Evolutionary conservation across 768 basidiomycete species (phyloP).

Genomic region (Lyophyllum atratum): DNA sequence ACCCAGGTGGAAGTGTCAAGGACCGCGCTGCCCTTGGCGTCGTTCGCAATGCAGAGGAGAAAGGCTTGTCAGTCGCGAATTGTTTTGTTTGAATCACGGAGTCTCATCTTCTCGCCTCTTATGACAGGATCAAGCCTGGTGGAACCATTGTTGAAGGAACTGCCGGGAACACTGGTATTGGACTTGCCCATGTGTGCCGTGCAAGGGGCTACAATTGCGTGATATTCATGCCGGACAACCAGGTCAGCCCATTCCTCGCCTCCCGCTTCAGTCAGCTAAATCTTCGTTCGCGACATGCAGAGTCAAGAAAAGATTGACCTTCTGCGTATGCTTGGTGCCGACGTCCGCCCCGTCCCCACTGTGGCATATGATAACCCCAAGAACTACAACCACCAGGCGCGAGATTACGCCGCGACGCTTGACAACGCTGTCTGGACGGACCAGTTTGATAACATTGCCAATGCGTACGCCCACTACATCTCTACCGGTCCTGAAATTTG

Average conservation of each 20-base stretch:
- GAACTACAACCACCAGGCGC: conserved; percentile 99
- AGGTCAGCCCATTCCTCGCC: conserved; percentile 44
- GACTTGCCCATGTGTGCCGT: conserved; percentile 92
- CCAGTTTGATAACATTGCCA: conserved; percentile 97
- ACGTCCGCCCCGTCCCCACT: conserved; percentile 94
- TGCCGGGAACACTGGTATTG: conserved; percentile 97
- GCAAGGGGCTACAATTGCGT: conserved; percentile 95
- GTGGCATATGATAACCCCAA: conserved; percentile 93
- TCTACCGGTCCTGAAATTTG: conserved; percentile 98
- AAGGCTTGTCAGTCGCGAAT: conserved; percentile 61
- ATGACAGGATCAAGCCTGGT: conserved; percentile 75
- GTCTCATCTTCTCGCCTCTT: not conserved
- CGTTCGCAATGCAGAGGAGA: conserved; percentile 81
- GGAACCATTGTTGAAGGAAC: conserved; percentile 98
- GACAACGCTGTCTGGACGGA: conserved; percentile 94
- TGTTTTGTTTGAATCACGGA: not conserved
- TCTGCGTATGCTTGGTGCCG: conserved; percentile 94
- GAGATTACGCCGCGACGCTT: conserved; percentile 73
- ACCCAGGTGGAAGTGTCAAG: conserved; percentile 97
- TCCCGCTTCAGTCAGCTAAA: not conserved
- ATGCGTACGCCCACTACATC: conserved; percentile 82
- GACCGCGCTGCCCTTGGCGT: conserved; percentile 95
- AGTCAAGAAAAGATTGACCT: conserved; percentile 99
- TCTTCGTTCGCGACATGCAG: conserved; percentile 37
- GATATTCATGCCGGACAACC: conserved; percentile 97